Evolutionary conservation across 2,329 filamentous ascomycete genomes (phyloP).

Genomic region (Colletotrichum sp.): DNA sequence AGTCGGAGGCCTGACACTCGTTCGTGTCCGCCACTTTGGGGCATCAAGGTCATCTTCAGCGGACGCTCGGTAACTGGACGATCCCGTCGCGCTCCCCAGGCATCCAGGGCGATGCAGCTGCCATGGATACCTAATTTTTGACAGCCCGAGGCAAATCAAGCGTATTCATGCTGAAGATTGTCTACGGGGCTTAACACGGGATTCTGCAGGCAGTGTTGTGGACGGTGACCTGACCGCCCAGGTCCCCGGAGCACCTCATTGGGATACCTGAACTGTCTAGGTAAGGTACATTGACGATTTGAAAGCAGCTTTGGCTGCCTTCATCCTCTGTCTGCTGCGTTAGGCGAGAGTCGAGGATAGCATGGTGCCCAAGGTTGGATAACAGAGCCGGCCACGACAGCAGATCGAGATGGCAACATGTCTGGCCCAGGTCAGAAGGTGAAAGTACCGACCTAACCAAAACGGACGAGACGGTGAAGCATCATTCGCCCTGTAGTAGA

Average conservation of each 20-base stretch:
- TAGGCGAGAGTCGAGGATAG: background rate
- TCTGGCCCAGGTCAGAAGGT: background rate
- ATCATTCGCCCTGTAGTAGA: background rate
- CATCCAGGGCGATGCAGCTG: background rate
- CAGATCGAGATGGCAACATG: background rate
- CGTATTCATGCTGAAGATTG: background rate
- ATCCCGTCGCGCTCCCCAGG: background rate
- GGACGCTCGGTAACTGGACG: conserved; percentile 3
- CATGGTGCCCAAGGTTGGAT: background rate
- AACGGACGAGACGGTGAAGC: background rate
- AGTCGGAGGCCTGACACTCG: conserved; percentile 5
- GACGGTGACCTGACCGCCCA: background rate
- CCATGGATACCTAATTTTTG: background rate
- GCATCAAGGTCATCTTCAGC: conserved; percentile 1
- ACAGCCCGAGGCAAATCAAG: background rate
- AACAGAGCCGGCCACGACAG: background rate
- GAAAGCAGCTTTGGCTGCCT: background rate
- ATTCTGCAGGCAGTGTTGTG: background rate
- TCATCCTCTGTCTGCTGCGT: background rate
- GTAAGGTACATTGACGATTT: background rate
- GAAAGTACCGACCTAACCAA: background rate
- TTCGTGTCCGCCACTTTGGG: conserved; percentile 1
- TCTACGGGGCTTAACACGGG: background rate
- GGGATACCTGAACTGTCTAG: background rate
- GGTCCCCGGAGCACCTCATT: background rate